Conservation (phyloP, 2,329 filamentous ascomycete species). For the Mycosphaerella sp. region DNA sequence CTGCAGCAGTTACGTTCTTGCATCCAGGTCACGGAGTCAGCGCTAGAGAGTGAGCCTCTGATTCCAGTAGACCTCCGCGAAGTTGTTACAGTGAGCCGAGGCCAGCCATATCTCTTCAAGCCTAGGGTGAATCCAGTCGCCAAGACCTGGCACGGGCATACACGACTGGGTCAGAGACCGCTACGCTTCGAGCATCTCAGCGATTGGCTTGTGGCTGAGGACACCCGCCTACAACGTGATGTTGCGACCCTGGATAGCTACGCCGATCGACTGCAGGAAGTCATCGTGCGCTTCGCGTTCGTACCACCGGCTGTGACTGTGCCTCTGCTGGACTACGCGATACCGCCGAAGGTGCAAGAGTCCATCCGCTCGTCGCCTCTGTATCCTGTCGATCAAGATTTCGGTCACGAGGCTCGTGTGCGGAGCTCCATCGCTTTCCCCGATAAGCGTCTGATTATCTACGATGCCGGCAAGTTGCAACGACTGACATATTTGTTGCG, state of each 20-base stretch:
- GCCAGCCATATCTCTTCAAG: constrained; percentile 17
- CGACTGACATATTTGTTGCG: constrained; percentile 79
- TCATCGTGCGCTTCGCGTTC: constrained; percentile 82
- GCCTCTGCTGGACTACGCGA: constrained; percentile 31
- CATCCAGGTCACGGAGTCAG: constrained; percentile 24
- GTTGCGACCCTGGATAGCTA: constrained; percentile 64
- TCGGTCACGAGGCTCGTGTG: constrained; percentile 91
- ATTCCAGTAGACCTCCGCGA: constrained; percentile 31
- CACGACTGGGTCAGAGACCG: constrained; percentile 19
- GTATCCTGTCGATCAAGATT: constrained; percentile 55
- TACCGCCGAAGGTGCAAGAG: constrained; percentile 24
- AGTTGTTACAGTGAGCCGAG: constrained; percentile 23
- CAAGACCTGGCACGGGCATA: constrained; percentile 19
- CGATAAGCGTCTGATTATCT: constrained; percentile 91
- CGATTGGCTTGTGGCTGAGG: constrained; percentile 23
- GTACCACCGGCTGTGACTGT: constrained; percentile 85
- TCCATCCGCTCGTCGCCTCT: constrained; percentile 21
- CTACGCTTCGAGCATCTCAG: constrained; percentile 24
- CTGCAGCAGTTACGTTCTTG: constrained; percentile 27
- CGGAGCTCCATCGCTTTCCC: constrained; percentile 93
- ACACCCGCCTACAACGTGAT: constrained; percentile 24
- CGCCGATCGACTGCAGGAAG: constrained; percentile 63
- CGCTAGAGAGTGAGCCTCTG: constrained; percentile 20
- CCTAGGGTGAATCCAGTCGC: constrained; percentile 11
- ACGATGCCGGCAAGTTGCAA: constrained; percentile 95